Base-by-base conservation (phyloP, 2,329 filamentous ascomycete species). In the Epichloe elymi region DNA sequence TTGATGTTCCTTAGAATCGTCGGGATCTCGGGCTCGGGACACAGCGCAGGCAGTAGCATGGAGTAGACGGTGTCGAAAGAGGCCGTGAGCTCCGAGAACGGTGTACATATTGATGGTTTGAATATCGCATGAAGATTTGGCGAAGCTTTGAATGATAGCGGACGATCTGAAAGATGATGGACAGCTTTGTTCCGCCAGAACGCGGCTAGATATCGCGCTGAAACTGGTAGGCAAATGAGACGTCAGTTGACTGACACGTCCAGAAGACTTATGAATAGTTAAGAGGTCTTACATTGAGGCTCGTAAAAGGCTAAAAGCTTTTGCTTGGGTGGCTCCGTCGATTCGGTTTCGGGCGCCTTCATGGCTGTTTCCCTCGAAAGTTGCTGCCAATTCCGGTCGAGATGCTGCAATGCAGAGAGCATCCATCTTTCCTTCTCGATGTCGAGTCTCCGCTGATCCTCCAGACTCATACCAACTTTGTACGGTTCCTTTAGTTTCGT, bases 11-110 rank as follows among this genome's bases (percentile, higher is more conserved):
- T 69, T 15, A 86, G 70, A 1, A 84, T 64, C 2, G 65, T 62
- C 0, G 78, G 76, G 0, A 86, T 72, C 12, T 80, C 76, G 0
- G 74, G 67, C 0, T 76, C 76, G 1, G 78, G 68, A 35, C 83
- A 72, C 2, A 79, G 59, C 0, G 78, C 74, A 1, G 81, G 76
- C 26, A 86, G 70, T 0, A 71, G 70, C 19, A 82, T 67, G 0
- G 75, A 74, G 41, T 76, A 73, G 3, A 77, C 74, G 0, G 69
- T 63, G 0, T 73, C 68, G 57, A 79, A 80, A 1, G 70, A 58
- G 10, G 68, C 59, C 8, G 69, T 63, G 12, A 70, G 61, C 26
- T 74, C 56, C 59, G 59, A 38, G 62, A 61, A 48, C 64, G 30
- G 45, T 12, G 45, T 38, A 35, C 45, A 46, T 15, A 44, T 41